A percentile compares a stretch with the other conserved stretches of the same genome.
Conservation (phyloP, 2,329 filamentous ascomycete genomes). For the Xylaria sp. region DNA sequence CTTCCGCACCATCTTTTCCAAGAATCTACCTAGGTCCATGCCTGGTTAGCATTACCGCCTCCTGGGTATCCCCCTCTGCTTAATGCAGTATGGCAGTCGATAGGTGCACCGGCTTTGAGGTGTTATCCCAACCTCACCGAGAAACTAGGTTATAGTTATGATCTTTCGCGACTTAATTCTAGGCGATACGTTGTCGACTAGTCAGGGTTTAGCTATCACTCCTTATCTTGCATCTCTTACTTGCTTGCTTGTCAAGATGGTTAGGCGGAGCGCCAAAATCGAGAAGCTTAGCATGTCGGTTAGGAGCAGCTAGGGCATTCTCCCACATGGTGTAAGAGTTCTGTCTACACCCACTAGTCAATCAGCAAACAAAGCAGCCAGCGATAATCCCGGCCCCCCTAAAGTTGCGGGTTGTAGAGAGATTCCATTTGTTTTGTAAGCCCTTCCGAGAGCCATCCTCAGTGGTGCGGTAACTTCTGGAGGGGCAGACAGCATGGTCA, state of each 20-base stretch:
- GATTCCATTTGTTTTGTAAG: conserved; percentile 60
- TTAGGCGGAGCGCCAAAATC: conserved; percentile 26
- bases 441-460: conserved; percentile 57
- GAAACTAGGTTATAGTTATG: not conserved
- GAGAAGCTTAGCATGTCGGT: conserved; percentile 28
- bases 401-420: conserved; percentile 70
- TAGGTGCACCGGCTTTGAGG: no score
- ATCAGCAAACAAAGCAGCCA: conserved; percentile 52
- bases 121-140: not conserved
- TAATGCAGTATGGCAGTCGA: no score
- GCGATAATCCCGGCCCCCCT: conserved; percentile 72
- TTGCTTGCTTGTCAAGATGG: conserved; percentile 8
- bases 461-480: conserved; percentile 57
- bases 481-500: conserved; percentile 68
- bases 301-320: conserved; percentile 28
- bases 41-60: no score
- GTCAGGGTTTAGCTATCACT: not conserved
- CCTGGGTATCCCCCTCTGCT: no score
- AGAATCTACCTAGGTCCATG: not conserved
- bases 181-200: not conserved
- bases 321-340: conserved; percentile 38
- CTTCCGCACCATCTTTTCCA: not conserved
- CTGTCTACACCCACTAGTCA: conserved; percentile 5
- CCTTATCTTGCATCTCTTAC: not conserved
- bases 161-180: not conserved